Conservation (phyloP, 805 yeast genomes). For the Sugiyamaella valdiviana region DNA sequence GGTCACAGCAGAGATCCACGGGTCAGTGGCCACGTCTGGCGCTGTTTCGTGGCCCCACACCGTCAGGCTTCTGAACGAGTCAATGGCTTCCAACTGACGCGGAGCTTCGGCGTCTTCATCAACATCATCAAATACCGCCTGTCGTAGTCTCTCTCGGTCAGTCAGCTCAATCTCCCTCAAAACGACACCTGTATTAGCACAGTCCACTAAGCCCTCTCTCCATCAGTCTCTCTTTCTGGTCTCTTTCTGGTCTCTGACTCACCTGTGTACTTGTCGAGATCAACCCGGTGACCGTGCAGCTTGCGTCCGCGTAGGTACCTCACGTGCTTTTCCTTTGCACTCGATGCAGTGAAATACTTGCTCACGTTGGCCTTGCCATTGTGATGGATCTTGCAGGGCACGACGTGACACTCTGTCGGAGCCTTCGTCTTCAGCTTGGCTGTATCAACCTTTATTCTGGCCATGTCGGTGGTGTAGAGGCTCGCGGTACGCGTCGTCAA, state of each 20-base stretch:
- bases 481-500: background rate
- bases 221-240: no score
- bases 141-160: slow-evolving; percentile 4
- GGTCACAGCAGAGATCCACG: slow-evolving; percentile 24
- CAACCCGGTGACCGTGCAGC: slow-evolving; percentile 13
- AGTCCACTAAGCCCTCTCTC: no score
- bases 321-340: background rate
- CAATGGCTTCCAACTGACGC: slow-evolving; percentile 4
- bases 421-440: background rate
- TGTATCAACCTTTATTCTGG: background rate
- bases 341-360: slow-evolving; percentile 13
- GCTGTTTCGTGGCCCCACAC: slow-evolving; percentile 26
- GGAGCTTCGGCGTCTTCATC: slow-evolving; percentile 9
- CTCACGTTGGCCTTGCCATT: slow-evolving; percentile 23
- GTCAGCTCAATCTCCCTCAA: slow-evolving; percentile 8
- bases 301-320: slow-evolving; percentile 22
- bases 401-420: slow-evolving; percentile 19
- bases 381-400: slow-evolving; percentile 26
- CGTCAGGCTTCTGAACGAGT: slow-evolving; percentile 12
- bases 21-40: slow-evolving; percentile 22
- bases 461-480: background rate
- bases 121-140: background rate
- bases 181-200: slow-evolving; percentile 14
- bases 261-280: slow-evolving; percentile 13
- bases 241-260: no score